Conservation (phyloP, 139 green algal species). For the Trebouxia sp. region DNA sequence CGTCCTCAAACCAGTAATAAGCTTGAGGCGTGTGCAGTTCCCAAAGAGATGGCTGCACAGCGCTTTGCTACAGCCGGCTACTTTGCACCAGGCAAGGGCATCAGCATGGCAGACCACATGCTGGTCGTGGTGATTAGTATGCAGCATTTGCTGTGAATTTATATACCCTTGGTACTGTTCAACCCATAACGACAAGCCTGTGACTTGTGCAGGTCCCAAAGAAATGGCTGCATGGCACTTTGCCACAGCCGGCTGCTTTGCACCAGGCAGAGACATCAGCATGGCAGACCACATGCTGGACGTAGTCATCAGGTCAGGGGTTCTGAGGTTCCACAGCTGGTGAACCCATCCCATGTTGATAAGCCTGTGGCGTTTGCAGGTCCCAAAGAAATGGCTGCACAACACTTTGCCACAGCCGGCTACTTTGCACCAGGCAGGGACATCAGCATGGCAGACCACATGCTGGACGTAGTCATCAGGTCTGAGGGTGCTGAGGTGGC, state of each 20-base stretch:
- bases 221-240: constrained; percentile 46
- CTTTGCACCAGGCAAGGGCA: not conserved
- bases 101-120: constrained; percentile 61
- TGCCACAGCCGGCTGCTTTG: constrained; percentile 41
- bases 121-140: constrained; percentile 62
- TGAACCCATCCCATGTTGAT: no score
- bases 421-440: constrained; percentile 27
- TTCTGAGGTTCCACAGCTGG: constrained; percentile 46
- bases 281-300: constrained; percentile 73
- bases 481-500: constrained; percentile 42
- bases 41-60: not conserved
- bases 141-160: no score
- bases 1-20: no score
- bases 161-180: no score
- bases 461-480: constrained; percentile 74
- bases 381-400: constrained; percentile 15
- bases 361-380: no score
- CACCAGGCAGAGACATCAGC: constrained; percentile 35
- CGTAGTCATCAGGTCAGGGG: constrained; percentile 58
- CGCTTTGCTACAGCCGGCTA: constrained; percentile 52
- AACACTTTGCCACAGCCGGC: constrained; percentile 54
- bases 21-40: no score
- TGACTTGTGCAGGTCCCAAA: constrained; percentile 16
- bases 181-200: no score
- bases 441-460: constrained; percentile 62